These are phyloP conservation scores for Mycena galericulata DNA, from an alignment of 768 basidiomycete species.

Conservation along the genomic window DNA sequence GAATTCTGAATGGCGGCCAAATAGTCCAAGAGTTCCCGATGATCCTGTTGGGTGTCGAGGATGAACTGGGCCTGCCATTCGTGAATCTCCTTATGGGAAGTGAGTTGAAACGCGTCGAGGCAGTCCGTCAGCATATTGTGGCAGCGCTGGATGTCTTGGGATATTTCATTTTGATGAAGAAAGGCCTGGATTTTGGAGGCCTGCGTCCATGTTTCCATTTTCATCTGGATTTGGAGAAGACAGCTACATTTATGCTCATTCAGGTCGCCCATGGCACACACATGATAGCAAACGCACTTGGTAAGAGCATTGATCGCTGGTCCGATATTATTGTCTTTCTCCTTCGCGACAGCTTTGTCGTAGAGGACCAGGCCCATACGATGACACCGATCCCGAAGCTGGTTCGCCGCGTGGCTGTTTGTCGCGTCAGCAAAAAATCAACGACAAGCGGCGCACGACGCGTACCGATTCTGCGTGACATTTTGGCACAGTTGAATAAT, in stretches of 20 bases:
- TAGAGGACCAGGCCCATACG: conserved; percentile 54
- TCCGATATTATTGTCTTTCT: conserved; percentile 48
- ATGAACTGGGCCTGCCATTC: conserved; percentile 61
- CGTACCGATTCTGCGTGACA: conserved; percentile 61
- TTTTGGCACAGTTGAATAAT: conserved; percentile 62
- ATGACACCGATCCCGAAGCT: conserved; percentile 61
- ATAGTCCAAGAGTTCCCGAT: conserved; percentile 54
- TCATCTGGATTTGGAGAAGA: conserved; percentile 49
- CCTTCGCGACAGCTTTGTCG: conserved; percentile 44
- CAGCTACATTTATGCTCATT: conserved; percentile 41
- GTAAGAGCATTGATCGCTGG: conserved; percentile 47
- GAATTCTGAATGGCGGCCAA: conserved; percentile 58
- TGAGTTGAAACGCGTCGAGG: conserved; percentile 60
- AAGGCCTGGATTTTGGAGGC: conserved; percentile 56
- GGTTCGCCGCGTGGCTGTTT: conserved; percentile 54
- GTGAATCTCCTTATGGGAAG: conserved; percentile 58
- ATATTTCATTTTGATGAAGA: conserved; percentile 57
- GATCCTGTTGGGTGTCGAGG: conserved; percentile 54
- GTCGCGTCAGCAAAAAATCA: neutral
- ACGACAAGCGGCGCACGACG: neutral
- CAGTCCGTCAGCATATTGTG: conserved; percentile 60
- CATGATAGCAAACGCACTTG: conserved; percentile 43
- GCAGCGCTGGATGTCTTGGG: conserved; percentile 57
- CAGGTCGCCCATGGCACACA: neutral
- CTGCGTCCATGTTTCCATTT: conserved; percentile 59